Base-by-base conservation (phyloP, 2,329 filamentous ascomycete genomes). In the Tolypocladium pustulatum region DNA sequence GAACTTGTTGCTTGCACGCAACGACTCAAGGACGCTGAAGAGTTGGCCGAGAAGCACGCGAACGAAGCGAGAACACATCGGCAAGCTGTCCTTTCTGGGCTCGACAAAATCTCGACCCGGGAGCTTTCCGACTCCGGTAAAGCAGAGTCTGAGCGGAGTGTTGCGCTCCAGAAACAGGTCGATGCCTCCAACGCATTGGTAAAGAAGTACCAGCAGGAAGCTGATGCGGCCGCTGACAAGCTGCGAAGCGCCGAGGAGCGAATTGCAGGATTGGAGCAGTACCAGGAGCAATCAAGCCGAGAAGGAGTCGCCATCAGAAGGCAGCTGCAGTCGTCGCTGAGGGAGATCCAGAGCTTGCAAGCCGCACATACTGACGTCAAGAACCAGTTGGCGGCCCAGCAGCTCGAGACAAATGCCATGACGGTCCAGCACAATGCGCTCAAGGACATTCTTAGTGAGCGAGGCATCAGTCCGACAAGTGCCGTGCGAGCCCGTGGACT, bases 241-340 rank as follows among this genome's bases (percentile, higher is more conserved):
- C 80, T 99, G 57, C 88, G 94, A 57, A 88, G 88, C 60, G 94
- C 94, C 4, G 95, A 99, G 74, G 95, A 97, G 76, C 87, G 94
- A 49, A 97, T 99, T 71, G 95, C 94, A 6, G 94, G 94, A 8
- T 81, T 99, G 4, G 94, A 99, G 72, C 90, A 91, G 34, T 97
- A 97, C 71, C 94, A 99, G 74, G 94, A 99, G 70, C 94, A 99
- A 73, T 89, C 92, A 4, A 97, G 92, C 72, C 85, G 94, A 52
- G 95, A 99, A 72, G 91, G 91, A 55, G 85, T 99, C 58, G 85
- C 87, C 40, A 91, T 97, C 64, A 86, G 94, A 58, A 87, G 94
- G 69, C 93, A 97, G 69, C 81, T 99, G 57, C 94, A 97, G 71
- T 81, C 85, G 32, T 86, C 90, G 5, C 80, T 96, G 71, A 88